Percentiles rank a stretch among this genome's conserved stretches.
phyloP scores from a whole-genome alignment of 352 stramenopile species.

The Phytopythium kandeliae region DNA sequence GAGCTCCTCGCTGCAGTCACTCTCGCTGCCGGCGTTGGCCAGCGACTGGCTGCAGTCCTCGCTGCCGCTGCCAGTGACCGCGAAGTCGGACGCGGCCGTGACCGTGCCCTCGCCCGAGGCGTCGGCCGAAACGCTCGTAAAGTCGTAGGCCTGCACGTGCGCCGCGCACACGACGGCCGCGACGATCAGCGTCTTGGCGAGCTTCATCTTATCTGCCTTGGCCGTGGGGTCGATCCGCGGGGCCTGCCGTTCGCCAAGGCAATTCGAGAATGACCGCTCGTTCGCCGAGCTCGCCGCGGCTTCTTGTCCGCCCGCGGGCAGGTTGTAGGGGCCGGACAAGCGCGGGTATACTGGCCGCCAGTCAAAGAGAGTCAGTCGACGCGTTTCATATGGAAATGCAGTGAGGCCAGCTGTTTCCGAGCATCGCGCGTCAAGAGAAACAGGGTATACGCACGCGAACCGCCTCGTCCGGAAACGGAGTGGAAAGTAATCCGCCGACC shows the following conservation, averaged over 20 bases:
- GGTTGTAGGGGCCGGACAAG: too few relatives aligned
- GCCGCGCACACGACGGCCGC: conserved; percentile 46
- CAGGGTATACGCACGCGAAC: background rate
- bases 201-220: too few relatives aligned
- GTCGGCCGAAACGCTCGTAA: conserved; percentile 17
- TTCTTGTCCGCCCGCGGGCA: background rate
- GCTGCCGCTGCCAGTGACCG: conserved; percentile 5
- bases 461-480: background rate
- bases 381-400: background rate
- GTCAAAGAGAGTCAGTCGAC: conserved; percentile 7
- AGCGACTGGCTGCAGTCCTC: conserved; percentile 19
- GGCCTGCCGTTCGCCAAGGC: background rate
- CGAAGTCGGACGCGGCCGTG: conserved; percentile 4
- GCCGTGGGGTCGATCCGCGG: too few relatives aligned
- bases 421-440: background rate
- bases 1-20: conserved; percentile 22
- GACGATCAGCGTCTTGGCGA: conserved; percentile 39
- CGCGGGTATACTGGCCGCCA: background rate
- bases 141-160: conserved; percentile 50
- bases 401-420: conserved; percentile 1
- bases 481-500: background rate
- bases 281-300: background rate
- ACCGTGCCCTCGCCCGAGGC: conserved; percentile 16
- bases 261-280: conserved; percentile 1
- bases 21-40: conserved; percentile 13